Base-by-base conservation (phyloP, 345 rosid species). In the Aegle marmelos region DNA sequence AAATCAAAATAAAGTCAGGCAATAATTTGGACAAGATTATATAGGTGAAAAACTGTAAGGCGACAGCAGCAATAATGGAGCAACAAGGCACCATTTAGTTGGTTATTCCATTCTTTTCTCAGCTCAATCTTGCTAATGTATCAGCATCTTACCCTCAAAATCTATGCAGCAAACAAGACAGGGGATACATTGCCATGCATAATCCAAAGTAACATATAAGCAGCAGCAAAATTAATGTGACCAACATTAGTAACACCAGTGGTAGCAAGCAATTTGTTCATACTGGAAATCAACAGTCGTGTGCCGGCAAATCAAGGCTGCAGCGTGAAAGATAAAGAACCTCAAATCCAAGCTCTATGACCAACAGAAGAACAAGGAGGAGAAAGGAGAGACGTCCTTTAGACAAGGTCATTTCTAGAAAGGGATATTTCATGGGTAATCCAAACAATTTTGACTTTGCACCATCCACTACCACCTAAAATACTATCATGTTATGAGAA, bases 91-190 rank as follows among this genome's bases (percentile, higher is more conserved):
- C 71, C 70, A 45, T 74, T 59, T 79, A 50, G 77, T 64, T 79
- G 83, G 81, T 45, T 60, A 50, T 77, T 81, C 79, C 76, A 75
- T 81, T 79, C 71, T 25, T 7, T 63, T 53, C 30, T 81, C 37
- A 63, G 71, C 22, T 28, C 25, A 33, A 70, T 33, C 25, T 50
- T 28, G 78, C 70, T 61, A 67, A 24, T 34, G 50, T 60, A 78
- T 28, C 58, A 72, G 53, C 68, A 25, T 14, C 33, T 53, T 31
- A 25, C 14, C 61, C 31, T 53, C 62, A 33, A 39, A 59, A 45
- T 9, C 64, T 54, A 56, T 53, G 34, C n/a, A n/a, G 50, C 72
- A 25, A 58, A 53, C 56, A 67, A 76, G 36, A 17, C 9, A 6
- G 17, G 66, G 64, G 48, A 56, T 76, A n/a, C 36, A 34, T 33